Evolutionary conservation across 106 monocot genomes (phyloP), one percentile per base, ranked within the genome.

Genomic region (Chionographis japonica): DNA sequence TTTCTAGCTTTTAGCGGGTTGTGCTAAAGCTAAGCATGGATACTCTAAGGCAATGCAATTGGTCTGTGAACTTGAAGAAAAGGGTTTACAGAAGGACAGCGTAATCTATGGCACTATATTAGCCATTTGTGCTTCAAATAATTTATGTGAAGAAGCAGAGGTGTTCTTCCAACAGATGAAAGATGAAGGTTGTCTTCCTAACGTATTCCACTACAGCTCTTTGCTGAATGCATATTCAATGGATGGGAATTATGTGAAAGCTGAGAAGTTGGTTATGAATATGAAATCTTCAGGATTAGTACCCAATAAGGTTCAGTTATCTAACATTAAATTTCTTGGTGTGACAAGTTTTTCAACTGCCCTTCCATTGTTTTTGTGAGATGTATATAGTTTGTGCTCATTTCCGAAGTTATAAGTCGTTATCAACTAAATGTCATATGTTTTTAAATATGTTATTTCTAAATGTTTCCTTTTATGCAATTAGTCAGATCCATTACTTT

Each of bases 91-190:
- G 9, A 95, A 82, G 88, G 95, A 95, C 51, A 66, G 58, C 80
- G 91, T 95, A 52, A 92, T 95, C 60, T 95, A 92, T 78, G 91
- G 95, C 18, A 84, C 79, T 74, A 77, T 95, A 56, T 70, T 95
- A 56, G 70, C 91, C 12, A 86, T 86, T 64, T 95, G 95, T 78
- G 95, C 91, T 72, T 86, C 88, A 70, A 84, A 89, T 75, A 82
- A 84, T 52, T 78, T 84, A 58, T 82, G 80, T 57, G 71, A 89
- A 72, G 82, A 95, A 72, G 88, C 95, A 61, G 95, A 95, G 59
- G 39, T 64, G 14, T 86, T 82, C 72, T 95, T 95, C 73, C 75
- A 88, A 66, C 66, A 92, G 77, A 92, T 95, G 91, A 86, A 75
- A 60, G 65, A 72, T 68, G 89, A 86, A 67, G 86, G 88, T 27